Percentiles rank a stretch among this genome's conserved stretches.
Evolutionary conservation across 441 rosid genomes (phyloP).

Genomic region (Brassica hybrid): DNA sequence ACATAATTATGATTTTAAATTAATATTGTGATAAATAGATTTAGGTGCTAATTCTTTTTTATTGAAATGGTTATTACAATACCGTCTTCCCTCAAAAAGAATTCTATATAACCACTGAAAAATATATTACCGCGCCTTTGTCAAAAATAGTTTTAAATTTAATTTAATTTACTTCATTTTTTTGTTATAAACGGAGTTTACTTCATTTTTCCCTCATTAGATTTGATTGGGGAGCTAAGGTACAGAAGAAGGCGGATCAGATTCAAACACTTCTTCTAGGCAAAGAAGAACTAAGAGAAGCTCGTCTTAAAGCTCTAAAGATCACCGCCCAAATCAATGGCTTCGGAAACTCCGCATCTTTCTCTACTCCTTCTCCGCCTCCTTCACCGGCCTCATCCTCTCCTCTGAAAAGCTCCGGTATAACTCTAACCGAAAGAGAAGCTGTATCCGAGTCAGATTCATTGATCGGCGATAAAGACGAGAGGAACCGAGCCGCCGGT

Average conservation of each 20-base stretch:
- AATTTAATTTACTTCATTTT: background rate
- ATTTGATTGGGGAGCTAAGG: slow-evolving; percentile 30
- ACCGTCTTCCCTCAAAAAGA: background rate
- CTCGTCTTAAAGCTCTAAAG: slow-evolving; percentile 30
- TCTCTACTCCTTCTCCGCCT: background rate
- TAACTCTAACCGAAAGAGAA: background rate
- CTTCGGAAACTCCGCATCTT: slow-evolving; percentile 16
- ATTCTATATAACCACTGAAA: background rate
- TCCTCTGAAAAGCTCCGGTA: background rate
- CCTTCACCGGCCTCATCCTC: background rate
- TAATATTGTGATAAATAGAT: background rate
- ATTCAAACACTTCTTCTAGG: slow-evolving; percentile 21
- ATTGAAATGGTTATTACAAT: background rate
- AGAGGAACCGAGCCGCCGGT: background rate
- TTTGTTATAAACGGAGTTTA: no score
- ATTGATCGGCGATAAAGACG: background rate
- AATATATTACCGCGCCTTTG: background rate
- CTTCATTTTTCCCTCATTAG: background rate
- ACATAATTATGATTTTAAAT: background rate
- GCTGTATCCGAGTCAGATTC: background rate
- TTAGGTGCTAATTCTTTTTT: background rate
- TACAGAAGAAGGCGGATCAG: slow-evolving; percentile 19
- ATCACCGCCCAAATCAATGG: slow-evolving; percentile 28
- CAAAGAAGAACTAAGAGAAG: slow-evolving; percentile 21
- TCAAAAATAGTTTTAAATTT: background rate